Evolutionary conservation across 257 asterid species (phyloP), one percentile per base, ranked within the genome.

Genomic region (Scutellaria barbata): DNA sequence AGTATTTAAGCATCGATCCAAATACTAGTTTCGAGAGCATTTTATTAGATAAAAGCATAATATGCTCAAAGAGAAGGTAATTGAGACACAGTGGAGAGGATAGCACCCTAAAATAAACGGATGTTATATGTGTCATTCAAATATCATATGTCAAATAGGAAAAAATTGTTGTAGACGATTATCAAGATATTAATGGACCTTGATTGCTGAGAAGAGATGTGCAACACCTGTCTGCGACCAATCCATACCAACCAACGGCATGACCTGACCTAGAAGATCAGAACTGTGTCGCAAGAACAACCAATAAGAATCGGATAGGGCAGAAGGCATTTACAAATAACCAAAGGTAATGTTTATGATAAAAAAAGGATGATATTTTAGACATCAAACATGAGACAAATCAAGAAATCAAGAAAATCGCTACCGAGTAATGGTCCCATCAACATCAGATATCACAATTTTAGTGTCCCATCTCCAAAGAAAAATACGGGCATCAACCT

Each of bases 201-300:
- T 92, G 85, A 95, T 92, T 68, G 99, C 96, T n/a, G 99, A 84
- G 81, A 94, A 94, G 74, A 94, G 95, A 88, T 94, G 86, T 6
- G 94, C 87, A 59, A 95, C 99, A 62, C 98, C 98, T 42, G 89
- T 85, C 76, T 95, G 98, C 8, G 94, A 89, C 99, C 99, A 95
- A 83, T 95, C 99, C 82, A 88, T 85, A 65, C 99, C 99, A 62
- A 95, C 97, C 90, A 78, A 86, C 59, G 99, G 99, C 99, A 95
- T 95, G 73, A 95, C 81, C 81, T 95, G 98, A 41, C 97, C 96
- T 48, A 93, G 87, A 84, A 93, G 90, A 84, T 92, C 98, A 58
- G 97, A 92, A 77, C 97, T 92, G 86, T 56, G 64, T 53, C 53
- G 59, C 33, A 76, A 60, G 60, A 66, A 56, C 57, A 69, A 55